Evolutionary conservation across 129 eudicot species (phyloP), one percentile per base, ranked within the genome.

Genomic region (Erigeron canadensis): DNA sequence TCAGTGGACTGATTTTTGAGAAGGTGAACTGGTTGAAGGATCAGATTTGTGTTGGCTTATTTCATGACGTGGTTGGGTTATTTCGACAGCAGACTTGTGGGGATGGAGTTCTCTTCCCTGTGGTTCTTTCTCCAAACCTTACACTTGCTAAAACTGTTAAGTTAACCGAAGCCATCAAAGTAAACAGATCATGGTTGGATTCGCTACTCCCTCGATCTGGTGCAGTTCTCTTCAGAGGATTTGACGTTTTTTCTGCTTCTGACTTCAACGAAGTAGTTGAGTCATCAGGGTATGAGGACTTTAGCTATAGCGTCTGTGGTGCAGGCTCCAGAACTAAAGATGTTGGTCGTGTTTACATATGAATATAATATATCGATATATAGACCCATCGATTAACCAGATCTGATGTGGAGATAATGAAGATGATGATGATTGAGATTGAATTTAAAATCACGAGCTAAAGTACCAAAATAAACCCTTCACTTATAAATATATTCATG

Each of bases 211-310:
- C 59, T 37, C 51, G 34, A 50, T 73, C 74, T 18, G 79, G 79
- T 50, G 79, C 83, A 0, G 37, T 79, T 48, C 79, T 79, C 50
- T 79, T 79, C 75, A 50, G 83, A 60, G 79, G 83, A 15, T 79
- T 79, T 55, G 6, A 16, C 50, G 74, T 84, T 1, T 60, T 58
- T 7, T 68, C 84, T 4, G 89, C 92, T 63, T 74, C 87, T 10
- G 86, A 86, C 67, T 89, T 89, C 80, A 89, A 86, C 81, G 86
- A 86, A 77, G 79, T 79, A 42, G 83, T 79, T 50, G 75, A 79
- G 18, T 69, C 83, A 43, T 79, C 78, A n/a, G 83, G 83, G n/a
- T 79, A 57, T 8, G 79, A 67, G 8, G 79, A 79, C 28, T 63
- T 79, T 19, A 51, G 60, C 48, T 73, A 79, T n/a, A 66, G 68